Percentiles rank a stretch among this genome's conserved stretches.
These are phyloP conservation scores for Lactarius deliciosus DNA, from an alignment of 768 basidiomycete genomes.

Conservation along the genomic window DNA sequence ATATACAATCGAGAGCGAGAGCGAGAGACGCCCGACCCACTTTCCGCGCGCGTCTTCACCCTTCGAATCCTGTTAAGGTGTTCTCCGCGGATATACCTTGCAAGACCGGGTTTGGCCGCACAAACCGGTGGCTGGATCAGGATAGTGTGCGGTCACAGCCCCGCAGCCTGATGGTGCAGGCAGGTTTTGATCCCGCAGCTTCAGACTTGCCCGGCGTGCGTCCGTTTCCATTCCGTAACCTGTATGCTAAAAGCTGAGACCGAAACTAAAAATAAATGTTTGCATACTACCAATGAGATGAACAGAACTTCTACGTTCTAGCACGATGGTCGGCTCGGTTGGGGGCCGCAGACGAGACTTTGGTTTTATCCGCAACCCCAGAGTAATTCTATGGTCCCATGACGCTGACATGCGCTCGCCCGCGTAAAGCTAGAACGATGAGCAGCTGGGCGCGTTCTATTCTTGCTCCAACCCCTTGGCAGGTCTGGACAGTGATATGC, in stretches of 20 bases:
- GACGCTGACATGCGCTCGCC: constrained; percentile 9
- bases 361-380: background rate
- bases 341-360: background rate
- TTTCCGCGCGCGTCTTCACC: background rate
- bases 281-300: background rate
- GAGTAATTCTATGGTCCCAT: background rate
- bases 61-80: background rate
- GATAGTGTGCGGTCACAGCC: constrained; percentile 9
- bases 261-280: background rate
- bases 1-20: background rate
- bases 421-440: constrained; percentile 5
- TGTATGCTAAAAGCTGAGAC: background rate
- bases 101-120: background rate
- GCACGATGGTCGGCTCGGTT: background rate
- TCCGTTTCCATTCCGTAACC: background rate
- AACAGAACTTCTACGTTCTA: background rate
- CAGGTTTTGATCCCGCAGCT: constrained; percentile 13
- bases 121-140: constrained; percentile 7
- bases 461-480: background rate
- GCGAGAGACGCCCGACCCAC: background rate
- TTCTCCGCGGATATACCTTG: constrained; percentile 9
- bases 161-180: constrained; percentile 6
- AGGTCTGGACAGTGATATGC: constrained; percentile 8
- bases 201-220: constrained; percentile 8
- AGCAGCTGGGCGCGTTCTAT: background rate